Evolutionary conservation across 768 basidiomycete species (phyloP).

Genomic region (Boletus sp.): DNA sequence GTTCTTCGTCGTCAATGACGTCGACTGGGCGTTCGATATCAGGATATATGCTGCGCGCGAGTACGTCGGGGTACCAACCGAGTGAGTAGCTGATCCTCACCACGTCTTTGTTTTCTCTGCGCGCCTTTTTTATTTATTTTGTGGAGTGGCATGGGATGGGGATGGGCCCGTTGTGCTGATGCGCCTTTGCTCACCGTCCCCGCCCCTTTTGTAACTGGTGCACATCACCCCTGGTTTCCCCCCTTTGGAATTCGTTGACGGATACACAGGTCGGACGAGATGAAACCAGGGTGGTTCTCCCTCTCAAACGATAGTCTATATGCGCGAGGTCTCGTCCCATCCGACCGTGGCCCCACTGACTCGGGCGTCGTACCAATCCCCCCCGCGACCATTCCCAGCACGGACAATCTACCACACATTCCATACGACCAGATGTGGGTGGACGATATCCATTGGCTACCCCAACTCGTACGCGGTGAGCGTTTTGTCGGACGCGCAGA

Average conservation of each 20-base stretch:
- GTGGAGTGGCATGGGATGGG: neutral
- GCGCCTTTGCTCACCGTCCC: neutral
- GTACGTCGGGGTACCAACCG: slow-evolving; percentile 58
- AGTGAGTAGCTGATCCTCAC: slow-evolving; percentile 44
- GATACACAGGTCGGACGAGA: slow-evolving; percentile 73
- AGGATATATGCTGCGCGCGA: slow-evolving; percentile 64
- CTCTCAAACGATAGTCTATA: slow-evolving; percentile 23
- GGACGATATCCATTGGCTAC: slow-evolving; percentile 67
- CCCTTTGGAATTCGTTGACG: neutral
- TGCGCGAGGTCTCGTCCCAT: slow-evolving; percentile 1
- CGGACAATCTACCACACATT: slow-evolving; percentile 36
- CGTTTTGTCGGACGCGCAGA: slow-evolving; percentile 51
- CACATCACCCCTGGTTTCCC: too few species aligned
- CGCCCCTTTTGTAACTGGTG: neutral
- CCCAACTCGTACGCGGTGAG: slow-evolving; percentile 45
- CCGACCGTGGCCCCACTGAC: neutral
- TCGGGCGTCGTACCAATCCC: neutral
- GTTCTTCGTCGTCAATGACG: slow-evolving; percentile 54
- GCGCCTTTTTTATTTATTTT: neutral
- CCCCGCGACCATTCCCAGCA: neutral
- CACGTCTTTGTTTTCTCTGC: neutral
- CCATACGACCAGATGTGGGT: slow-evolving; percentile 62
- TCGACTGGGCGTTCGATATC: slow-evolving; percentile 64
- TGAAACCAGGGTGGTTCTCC: slow-evolving; percentile 81
- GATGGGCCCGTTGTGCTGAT: neutral